phyloP scores from a whole-genome alignment of 768 basidiomycete species.

The Austroboletus eburneus region DNA sequence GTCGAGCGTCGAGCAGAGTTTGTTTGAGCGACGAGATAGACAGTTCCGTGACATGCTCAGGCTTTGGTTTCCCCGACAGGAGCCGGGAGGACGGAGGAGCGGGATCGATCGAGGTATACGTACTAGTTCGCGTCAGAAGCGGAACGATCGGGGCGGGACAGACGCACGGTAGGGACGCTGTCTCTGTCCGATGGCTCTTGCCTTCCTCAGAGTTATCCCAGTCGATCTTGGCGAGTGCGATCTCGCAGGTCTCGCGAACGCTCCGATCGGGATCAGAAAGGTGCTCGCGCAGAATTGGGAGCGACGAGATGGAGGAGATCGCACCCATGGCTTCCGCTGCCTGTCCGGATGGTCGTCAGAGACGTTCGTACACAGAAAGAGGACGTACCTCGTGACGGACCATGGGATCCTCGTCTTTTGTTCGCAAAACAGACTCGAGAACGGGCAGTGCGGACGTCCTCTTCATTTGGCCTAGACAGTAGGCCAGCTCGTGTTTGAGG shows the following conservation, averaged over 20 bases:
- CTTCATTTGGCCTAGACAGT: conserved; percentile 93
- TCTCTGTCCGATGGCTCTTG: conserved; percentile 37
- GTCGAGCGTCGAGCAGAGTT: conserved; percentile 58
- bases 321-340: conserved; percentile 99
- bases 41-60: conserved; percentile 44
- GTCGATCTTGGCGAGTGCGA: conserved; percentile 91
- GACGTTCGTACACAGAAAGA: not conserved
- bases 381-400: conserved; percentile 86
- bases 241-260: conserved; percentile 95
- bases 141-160: not conserved
- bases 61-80: conserved; percentile 49
- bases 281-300: conserved; percentile 70
- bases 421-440: conserved; percentile 70
- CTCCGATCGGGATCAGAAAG: conserved; percentile 65
- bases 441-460: conserved; percentile 67
- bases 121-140: conserved; percentile 33
- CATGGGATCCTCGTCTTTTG: conserved; percentile 83
- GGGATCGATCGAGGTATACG: conserved; percentile 84
- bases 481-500: conserved; percentile 95
- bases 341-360: conserved; percentile 37
- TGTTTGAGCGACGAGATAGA: conserved; percentile 52
- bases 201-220: conserved; percentile 86
- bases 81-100: conserved; percentile 75
- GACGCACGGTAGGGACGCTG: conserved; percentile 38
- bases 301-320: conserved; percentile 63